Base-by-base conservation (phyloP, 2,329 filamentous ascomycete species). In the Fusarium nematophilum region DNA sequence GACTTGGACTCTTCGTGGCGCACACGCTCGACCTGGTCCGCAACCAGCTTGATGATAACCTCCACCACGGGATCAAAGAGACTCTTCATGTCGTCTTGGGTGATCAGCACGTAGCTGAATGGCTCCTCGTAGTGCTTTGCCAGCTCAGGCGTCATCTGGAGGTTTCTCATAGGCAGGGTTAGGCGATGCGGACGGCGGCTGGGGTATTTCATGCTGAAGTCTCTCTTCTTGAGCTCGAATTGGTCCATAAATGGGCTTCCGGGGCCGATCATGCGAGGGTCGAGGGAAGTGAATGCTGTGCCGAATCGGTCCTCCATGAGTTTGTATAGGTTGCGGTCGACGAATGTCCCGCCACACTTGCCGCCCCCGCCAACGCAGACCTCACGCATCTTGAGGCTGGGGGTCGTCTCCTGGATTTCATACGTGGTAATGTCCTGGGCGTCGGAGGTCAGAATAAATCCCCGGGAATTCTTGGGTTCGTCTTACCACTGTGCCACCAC, bases 201-300 rank as follows among this genome's bases (percentile, higher is more conserved):
- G 4, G 53, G 53, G 6, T 45, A 38, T 2, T 53, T 47, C 33
- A 51, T 21, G n/a, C 62, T 55, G 27, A 62, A 63, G 27, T 64
- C 59, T 6, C 59, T 59, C 46, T 64, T 64, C 5, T 34, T 29
- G 6, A 31, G 33, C 21, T 64, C 62, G 3, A 64, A 64, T 1
- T 43, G 43, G 23, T 57, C 42, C 59, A 64, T 62, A 14, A 62
- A 60, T 3, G 21, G n/a, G 4, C 62, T 64, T 8, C 55, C 53
- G 5, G 59, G 59, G 1, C 59, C 62, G 9, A 57, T 65, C 2
- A 53, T 15, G 2, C 59, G 53, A 1, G 48, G 11, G 0, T 21
- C 49, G 0, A 57, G 31, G 4, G 27, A 39, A 0, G 52, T 54
- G 23, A 62, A 62, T 2, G 59, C 55, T 1, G 44, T 17, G 6